phyloP scores from a whole-genome alignment of 2,329 filamentous ascomycete species.

The Diplodia intermedia region DNA sequence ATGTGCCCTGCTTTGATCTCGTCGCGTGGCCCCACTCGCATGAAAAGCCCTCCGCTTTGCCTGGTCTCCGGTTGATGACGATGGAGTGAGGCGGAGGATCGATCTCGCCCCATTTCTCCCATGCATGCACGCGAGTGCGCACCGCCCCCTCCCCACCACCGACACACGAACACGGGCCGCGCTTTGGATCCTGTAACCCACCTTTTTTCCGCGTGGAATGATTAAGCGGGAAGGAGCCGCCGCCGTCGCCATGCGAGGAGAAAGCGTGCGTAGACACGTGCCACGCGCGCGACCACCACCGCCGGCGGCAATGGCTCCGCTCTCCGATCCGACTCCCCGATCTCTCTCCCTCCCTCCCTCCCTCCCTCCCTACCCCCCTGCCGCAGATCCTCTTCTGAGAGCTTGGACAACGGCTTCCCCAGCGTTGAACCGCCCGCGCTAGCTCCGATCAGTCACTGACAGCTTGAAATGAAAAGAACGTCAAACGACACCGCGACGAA shows the following conservation, averaged over 20 bases:
- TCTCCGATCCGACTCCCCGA: too few relatives aligned
- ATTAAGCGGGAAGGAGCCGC: neutral
- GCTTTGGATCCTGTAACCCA: neutral
- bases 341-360: too few relatives aligned
- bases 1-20: neutral
- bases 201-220: neutral
- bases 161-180: neutral
- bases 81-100: neutral
- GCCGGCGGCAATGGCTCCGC: too few relatives aligned
- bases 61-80: constrained; percentile 1
- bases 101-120: constrained; percentile 1
- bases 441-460: too few relatives aligned
- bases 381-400: too few relatives aligned
- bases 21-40: neutral
- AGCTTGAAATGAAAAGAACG: too few relatives aligned
- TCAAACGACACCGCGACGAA: neutral
- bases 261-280: neutral
- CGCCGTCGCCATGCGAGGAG: neutral
- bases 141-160: neutral
- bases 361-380: too few relatives aligned
- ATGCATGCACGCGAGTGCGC: neutral
- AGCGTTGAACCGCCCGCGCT: too few relatives aligned
- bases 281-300: neutral
- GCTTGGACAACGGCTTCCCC: too few relatives aligned
- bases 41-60: neutral